Evolutionary conservation across 2,329 filamentous ascomycete species (phyloP).

Genomic region (Pyrenophora tritici-repentis): DNA sequence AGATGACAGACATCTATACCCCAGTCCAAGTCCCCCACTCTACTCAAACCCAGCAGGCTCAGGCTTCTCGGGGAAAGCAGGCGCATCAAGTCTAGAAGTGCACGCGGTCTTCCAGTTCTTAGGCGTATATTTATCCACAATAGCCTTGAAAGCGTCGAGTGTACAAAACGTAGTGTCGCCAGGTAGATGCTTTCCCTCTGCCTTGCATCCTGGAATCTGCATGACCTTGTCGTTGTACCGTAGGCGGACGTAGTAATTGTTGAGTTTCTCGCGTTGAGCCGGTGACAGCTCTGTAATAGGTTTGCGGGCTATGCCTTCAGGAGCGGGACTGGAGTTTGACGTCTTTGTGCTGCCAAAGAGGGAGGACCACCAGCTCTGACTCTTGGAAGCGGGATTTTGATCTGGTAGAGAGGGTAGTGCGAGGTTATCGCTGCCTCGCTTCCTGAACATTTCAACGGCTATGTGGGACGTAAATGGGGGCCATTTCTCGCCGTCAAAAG

Average conservation of each 20-base stretch:
- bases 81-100: conserved; percentile 60
- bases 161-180: conserved; percentile 92
- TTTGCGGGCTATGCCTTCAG: conserved; percentile 64
- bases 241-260: conserved; percentile 84
- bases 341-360: conserved; percentile 40
- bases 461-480: conserved; percentile 93
- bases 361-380: conserved; percentile 44
- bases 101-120: conserved; percentile 74
- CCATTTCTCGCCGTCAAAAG: conserved; percentile 76
- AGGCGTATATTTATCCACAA: conserved; percentile 90
- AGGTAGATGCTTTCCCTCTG: conserved; percentile 77
- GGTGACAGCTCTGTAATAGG: conserved; percentile 60
- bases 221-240: conserved; percentile 89
- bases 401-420: neutral
- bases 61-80: conserved; percentile 53
- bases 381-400: conserved; percentile 14
- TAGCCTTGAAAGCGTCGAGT: conserved; percentile 87
- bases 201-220: conserved; percentile 78
- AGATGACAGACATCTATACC: no score
- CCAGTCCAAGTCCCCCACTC: no score
- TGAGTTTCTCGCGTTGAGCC: conserved; percentile 63
- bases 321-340: conserved; percentile 2
- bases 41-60: conserved; percentile 43
- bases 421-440: conserved; percentile 37
- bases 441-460: conserved; percentile 85